phyloP scores from a whole-genome alignment of 306 rosid species.

The Psophocarpus tetragonolobus region DNA sequence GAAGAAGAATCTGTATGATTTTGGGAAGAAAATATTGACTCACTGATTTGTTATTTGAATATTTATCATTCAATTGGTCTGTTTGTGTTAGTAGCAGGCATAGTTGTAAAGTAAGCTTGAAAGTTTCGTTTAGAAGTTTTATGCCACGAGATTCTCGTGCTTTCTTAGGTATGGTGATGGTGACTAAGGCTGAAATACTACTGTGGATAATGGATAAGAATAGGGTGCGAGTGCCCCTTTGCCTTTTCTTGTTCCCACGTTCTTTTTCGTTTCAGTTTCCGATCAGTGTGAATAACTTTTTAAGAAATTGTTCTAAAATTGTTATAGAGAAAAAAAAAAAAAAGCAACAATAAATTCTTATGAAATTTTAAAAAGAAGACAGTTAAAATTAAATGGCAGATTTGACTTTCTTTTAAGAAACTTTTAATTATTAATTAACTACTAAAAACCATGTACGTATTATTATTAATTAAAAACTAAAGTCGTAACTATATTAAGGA shows the following conservation, averaged over 20 bases:
- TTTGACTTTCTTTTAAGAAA: neutral
- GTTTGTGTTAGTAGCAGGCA: neutral
- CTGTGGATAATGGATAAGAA: neutral
- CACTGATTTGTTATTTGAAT: neutral
- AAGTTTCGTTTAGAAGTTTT: neutral
- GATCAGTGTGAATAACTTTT: neutral
- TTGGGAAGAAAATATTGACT: neutral
- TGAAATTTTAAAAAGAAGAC: neutral
- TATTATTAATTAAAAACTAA: neutral
- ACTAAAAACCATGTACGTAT: neutral
- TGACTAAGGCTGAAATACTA: neutral
- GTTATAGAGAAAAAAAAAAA: no score
- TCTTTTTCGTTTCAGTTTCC: neutral
- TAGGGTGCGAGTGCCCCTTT: neutral
- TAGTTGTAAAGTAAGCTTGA: neutral
- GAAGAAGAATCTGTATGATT: no score
- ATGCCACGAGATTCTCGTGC: constrained; percentile 13
- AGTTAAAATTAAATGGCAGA: neutral
- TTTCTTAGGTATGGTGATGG: constrained; percentile 12
- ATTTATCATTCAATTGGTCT: neutral
- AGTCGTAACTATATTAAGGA: neutral
- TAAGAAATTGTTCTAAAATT: no score
- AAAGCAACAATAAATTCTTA: no score
- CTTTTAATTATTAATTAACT: neutral
- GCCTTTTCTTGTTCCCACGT: neutral